Evolutionary conservation across 1,284 basidiomycete genomes (phyloP), one percentile per base, ranked within the genome.

Genomic region (Boletellus sp.): DNA sequence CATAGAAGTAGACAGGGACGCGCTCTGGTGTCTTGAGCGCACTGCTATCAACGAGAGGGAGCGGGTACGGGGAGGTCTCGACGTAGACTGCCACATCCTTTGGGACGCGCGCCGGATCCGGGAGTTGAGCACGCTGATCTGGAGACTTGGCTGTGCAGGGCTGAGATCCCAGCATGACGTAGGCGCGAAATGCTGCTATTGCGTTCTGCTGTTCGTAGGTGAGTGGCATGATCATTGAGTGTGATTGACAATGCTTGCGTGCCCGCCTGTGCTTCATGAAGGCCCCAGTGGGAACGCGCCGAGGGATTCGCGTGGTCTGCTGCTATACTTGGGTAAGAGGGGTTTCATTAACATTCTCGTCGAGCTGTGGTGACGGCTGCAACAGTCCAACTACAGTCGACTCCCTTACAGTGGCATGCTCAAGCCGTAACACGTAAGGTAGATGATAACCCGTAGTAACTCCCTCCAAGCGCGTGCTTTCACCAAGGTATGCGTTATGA

Each of bases 1-100:
- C 22, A 40, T 58, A 58, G 8, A 53, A 58, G 33, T 57, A 62
- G 22, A 60, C 21, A 1, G 54, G 58, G 13, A 60, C 47, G 7
- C 32, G 42, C 13, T 56, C 57, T 15, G 49, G 49, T 13, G 39
- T n/a, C 45, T 60, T 61, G 8, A 51, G 28, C 12, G 18, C 24
- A 11, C 15, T 33, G 28, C 1, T 16, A 21, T 57, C 18, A 15
- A 57, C n/a, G 36, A 46, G 43, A 21, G 57, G 41, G 36, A 8
- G 41, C 33, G 33, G 40, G 28, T 3, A 44, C 2, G 38, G 47
- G 10, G 57, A 49, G 21, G 30, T 50, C 24, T 62, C 60, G 8
- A 50, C 54, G 0, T 19, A 44, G 32, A 38, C 46, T 5, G 33
- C 32, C 26, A 60, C 30, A 22, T 49, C 60, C 3, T 30, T 28